A percentile compares a stretch with the other conserved stretches of the same genome.
Conservation (phyloP, 345 rosid species). For the Arabidopsis thaliana region DNA sequence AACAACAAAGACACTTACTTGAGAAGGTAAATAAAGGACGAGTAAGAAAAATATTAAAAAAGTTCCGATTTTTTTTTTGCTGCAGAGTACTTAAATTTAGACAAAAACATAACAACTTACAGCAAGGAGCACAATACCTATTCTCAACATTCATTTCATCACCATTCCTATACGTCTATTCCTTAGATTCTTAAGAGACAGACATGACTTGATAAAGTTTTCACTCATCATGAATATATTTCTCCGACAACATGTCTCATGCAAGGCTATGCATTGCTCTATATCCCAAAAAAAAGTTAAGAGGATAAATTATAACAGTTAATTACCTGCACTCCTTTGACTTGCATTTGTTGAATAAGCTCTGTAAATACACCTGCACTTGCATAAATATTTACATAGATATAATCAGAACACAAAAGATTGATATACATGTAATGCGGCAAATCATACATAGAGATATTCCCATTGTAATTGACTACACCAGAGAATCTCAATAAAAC, state of each 20-base stretch:
- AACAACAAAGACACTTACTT: neutral
- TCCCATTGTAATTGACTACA: neutral
- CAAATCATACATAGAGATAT: neutral
- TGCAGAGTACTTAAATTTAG: neutral
- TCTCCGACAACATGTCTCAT: neutral
- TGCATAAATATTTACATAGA: constrained; percentile 9
- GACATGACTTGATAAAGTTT: constrained; percentile 1
- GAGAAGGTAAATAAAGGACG: neutral
- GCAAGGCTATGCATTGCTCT: constrained; percentile 4
- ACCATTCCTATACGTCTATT: neutral
- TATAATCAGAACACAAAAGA: neutral
- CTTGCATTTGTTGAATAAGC: constrained; percentile 98
- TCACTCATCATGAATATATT: neutral
- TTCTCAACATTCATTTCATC: constrained; percentile 3
- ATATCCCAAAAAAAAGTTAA: neutral
- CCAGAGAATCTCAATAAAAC: neutral
- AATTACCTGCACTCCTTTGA: constrained; percentile 90
- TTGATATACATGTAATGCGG: neutral
- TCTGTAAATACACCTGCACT: constrained; percentile 94
- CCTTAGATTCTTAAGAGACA: constrained; percentile 4
- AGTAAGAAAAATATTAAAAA: neutral
- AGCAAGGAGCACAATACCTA: neutral
- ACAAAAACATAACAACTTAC: neutral
- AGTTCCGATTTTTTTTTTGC: neutral
- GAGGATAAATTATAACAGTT: neutral